A percentile compares a stretch with the other conserved stretches of the same genome.
phyloP scores from a whole-genome alignment of 2,329 filamentous ascomycete species.

The Beauveria rudraprayagi region DNA sequence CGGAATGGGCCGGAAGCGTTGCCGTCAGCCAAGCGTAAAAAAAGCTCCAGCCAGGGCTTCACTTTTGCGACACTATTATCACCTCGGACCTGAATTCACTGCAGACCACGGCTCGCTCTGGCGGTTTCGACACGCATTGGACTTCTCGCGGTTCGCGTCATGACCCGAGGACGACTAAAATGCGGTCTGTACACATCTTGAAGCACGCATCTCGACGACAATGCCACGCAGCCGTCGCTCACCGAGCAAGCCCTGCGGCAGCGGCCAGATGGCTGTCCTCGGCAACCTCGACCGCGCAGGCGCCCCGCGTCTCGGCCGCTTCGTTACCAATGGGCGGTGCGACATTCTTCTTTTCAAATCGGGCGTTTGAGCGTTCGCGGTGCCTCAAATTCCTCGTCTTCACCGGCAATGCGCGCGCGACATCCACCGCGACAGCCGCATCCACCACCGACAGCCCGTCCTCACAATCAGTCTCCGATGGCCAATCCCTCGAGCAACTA shows the following conservation, averaged over 20 bases:
- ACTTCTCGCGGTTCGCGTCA: conserved; percentile 10
- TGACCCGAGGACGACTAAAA: conserved; percentile 7
- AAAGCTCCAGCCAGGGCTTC: neutral
- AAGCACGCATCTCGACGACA: conserved; percentile 1
- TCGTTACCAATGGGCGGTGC: conserved; percentile 14
- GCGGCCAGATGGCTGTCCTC: conserved; percentile 24
- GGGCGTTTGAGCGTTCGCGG: conserved; percentile 27
- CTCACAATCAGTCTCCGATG: neutral
- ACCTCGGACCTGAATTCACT: neutral
- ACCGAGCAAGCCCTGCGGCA: neutral
- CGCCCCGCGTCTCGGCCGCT: conserved; percentile 7
- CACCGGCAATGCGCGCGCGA: conserved; percentile 20
- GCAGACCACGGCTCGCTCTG: neutral
- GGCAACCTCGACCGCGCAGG: conserved; percentile 15
- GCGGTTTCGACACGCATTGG: conserved; percentile 1
- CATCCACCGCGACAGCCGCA: conserved; percentile 15
- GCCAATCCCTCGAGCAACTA: conserved; percentile 18
- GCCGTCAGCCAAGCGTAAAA: neutral
- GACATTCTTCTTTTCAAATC: conserved; percentile 29
- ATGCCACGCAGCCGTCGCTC: neutral
- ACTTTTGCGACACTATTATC: neutral
- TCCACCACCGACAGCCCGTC: neutral
- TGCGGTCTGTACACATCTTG: conserved; percentile 8
- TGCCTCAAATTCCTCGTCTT: conserved; percentile 28
- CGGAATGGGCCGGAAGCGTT: neutral